Evolutionary conservation across 805 yeast species (phyloP).

Genomic region (Candida anglica): DNA sequence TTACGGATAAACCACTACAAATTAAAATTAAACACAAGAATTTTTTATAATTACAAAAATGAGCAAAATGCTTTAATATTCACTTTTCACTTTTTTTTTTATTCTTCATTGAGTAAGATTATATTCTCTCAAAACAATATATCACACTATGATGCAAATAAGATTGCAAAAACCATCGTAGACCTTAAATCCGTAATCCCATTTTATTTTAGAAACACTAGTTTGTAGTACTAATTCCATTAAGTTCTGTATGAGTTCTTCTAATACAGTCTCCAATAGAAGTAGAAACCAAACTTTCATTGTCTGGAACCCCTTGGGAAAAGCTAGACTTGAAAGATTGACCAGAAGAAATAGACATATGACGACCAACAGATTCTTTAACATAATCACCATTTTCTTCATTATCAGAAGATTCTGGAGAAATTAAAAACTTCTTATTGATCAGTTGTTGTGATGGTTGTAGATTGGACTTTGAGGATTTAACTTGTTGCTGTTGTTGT

Average conservation of each 20-base stretch:
- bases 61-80: neutral
- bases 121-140: no score
- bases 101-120: no score
- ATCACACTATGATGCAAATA: no score
- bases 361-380: neutral
- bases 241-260: constrained; percentile 35
- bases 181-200: no score
- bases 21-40: neutral
- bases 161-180: no score
- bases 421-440: constrained; percentile 16
- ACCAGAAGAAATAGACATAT: constrained; percentile 1
- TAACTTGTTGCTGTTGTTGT: constrained; percentile 5
- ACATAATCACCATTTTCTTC: constrained; percentile 12
- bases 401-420: constrained; percentile 24
- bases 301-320: constrained; percentile 14
- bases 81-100: neutral
- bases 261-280: constrained; percentile 39
- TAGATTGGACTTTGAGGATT: neutral
- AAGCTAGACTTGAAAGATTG: constrained; percentile 3
- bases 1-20: no score
- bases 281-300: constrained; percentile 33
- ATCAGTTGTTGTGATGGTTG: neutral
- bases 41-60: neutral
- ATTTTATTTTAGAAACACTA: no score
- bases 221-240: constrained; percentile 13